A percentile compares a stretch with the other conserved stretches of the same genome.
Conservation (phyloP, 2,329 filamentous ascomycete genomes). For the Penicillium capsulatum region DNA sequence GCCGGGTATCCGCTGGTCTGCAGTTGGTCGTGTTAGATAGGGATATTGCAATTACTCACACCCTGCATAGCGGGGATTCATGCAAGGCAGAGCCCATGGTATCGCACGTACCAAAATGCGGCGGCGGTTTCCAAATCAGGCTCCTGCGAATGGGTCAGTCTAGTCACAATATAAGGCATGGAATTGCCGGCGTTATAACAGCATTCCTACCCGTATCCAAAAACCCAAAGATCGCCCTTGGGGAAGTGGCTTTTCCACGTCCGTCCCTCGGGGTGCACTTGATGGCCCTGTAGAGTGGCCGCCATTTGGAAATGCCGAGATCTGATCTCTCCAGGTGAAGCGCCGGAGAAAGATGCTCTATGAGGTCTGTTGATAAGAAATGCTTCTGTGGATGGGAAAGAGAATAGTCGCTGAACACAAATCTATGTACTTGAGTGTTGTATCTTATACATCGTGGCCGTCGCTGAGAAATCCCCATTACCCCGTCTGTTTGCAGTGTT, state of each 20-base stretch:
- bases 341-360: no score
- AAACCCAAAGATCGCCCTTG: slow-evolving; percentile 80
- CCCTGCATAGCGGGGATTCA: no score
- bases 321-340: no score
- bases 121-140: slow-evolving; percentile 96
- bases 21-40: background rate
- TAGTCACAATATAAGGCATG: background rate
- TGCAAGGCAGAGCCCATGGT: no score
- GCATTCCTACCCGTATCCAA: slow-evolving; percentile 79
- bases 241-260: slow-evolving; percentile 45
- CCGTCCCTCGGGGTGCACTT: slow-evolving; percentile 27
- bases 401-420: no score
- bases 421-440: slow-evolving; percentile 3
- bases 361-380: no score
- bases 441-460: background rate
- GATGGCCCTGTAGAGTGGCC: slow-evolving; percentile 15
- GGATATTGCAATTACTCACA: no score
- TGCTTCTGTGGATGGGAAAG: no score
- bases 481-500: slow-evolving; percentile 25
- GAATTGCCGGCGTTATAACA: background rate
- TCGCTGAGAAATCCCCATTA: slow-evolving; percentile 12
- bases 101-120: slow-evolving; percentile 77
- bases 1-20: slow-evolving; percentile 79
- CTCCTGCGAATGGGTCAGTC: slow-evolving; percentile 55
- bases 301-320: slow-evolving; percentile 10